Base-by-base conservation (phyloP, 2,329 filamentous ascomycete species). In the Penicillium janthinellum region DNA sequence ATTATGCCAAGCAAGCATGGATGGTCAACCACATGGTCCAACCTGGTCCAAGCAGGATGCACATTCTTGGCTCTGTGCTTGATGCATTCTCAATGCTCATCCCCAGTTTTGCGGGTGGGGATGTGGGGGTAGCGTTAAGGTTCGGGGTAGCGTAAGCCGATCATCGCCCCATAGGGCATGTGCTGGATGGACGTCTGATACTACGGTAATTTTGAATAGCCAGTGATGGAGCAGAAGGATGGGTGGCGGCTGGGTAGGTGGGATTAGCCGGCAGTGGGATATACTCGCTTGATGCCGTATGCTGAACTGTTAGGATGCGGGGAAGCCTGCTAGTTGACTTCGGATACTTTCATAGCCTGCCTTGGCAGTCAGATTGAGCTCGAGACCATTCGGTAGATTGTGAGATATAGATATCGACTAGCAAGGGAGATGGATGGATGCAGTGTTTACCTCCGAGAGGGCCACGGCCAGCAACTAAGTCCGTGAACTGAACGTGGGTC, bases 21-120 rank as follows among this genome's bases (percentile, higher is more conserved):
- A 31, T 10, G 31, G 8, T 31, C 31, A 20, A 47, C 42, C 54
- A 49, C 54, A 49, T 56, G 54, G 44, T 44, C 54, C 25, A 6
- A 28, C 25, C 5, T 28, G 35, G 38, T 47, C 41, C 38, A 35
- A 49, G 31, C 47, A n/a, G 39, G 34, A 25, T 31, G 35, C 35
- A 6, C 2, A 8, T 22, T 10, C 12, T 37, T n/a, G 17, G 37
- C 48, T 14, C 10, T 52, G 49, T 52, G 6, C 31, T 50, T 50
- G 22, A 17, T 50, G 34, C 8, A 17, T 37, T 15, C 52, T 22
- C 49, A 58, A 58, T 54, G 22, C 57, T 14, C n/a, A 17, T 37
- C 17, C 48, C 31, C 49, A 54, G 58, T 31, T 60, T 14, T 37
- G 31, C 15, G 22, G 41, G 58, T 50, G 54, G 54, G 54, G 54